These are phyloP conservation scores for Antitrichia curtipendula DNA, from an alignment of 225 moss, liverwort and hornwort species.

Conservation along the genomic window DNA sequence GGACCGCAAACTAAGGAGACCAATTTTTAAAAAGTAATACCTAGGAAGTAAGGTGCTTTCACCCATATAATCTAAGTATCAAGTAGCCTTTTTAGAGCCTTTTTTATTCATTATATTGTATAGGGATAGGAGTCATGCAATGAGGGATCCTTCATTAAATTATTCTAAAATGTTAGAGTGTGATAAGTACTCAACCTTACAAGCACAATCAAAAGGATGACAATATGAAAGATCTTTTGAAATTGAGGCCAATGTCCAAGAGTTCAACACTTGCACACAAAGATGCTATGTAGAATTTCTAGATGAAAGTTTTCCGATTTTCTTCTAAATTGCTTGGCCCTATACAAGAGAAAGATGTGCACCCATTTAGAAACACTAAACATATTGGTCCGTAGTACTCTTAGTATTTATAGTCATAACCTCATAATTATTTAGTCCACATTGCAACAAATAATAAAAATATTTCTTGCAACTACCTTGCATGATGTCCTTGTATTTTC, in stretches of 20 bases:
- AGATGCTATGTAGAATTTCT: background rate
- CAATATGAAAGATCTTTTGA: no score
- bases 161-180: background rate
- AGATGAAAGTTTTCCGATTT: background rate
- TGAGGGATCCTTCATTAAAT: background rate
- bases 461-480: background rate
- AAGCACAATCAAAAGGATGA: background rate
- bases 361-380: background rate
- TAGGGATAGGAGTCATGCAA: background rate
- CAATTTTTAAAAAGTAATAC: background rate
- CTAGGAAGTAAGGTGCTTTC: background rate
- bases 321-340: background rate
- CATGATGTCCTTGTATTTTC: no score
- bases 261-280: background rate
- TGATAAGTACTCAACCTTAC: no score
- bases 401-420: no score
- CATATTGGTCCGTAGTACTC: fast-evolving
- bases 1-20: fast-evolving
- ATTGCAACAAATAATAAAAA: background rate
- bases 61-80: background rate
- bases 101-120: background rate
- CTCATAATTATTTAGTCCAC: background rate
- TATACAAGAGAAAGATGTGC: background rate
- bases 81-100: background rate
- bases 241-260: background rate